These are phyloP conservation scores for Linum usitatissimum DNA, from an alignment of 345 rosid species.

Conservation along the genomic window DNA sequence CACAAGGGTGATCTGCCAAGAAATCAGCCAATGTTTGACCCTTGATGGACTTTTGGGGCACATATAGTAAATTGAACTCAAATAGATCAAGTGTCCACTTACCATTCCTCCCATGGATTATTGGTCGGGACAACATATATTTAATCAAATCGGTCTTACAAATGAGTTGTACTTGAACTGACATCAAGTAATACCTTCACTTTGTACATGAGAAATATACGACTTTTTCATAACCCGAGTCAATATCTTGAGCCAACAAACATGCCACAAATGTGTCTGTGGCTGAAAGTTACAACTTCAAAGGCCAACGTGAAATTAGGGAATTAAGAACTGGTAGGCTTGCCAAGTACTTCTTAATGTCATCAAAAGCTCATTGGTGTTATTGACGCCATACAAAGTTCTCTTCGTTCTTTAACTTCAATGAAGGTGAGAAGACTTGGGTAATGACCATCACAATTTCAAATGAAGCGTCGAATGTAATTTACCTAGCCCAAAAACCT, in stretches of 20 bases:
- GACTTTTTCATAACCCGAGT: neutral
- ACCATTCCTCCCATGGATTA: neutral
- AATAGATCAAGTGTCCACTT: neutral
- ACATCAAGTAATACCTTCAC: neutral
- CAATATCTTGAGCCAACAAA: no score
- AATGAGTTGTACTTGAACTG: neutral
- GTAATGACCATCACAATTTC: neutral
- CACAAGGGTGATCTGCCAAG: neutral
- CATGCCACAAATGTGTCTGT: no score
- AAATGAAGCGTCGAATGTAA: conserved; percentile 1
- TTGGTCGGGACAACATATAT: neutral
- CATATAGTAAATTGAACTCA: no score
- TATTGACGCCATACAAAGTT: neutral
- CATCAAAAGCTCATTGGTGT: neutral
- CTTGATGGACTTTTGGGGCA: no score
- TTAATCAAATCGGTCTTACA: neutral
- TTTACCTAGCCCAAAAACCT: conserved; percentile 3
- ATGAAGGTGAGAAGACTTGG: neutral
- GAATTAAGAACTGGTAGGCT: no score
- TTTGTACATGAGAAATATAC: conserved; percentile 1
- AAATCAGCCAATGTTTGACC: neutral
- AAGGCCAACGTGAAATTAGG: no score
- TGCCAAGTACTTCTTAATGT: no score
- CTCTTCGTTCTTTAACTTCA: neutral
- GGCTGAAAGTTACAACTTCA: no score